Percentiles rank a stretch among this genome's conserved stretches.
Conservation (phyloP, 768 basidiomycete species). For the Harrya chromipes region DNA sequence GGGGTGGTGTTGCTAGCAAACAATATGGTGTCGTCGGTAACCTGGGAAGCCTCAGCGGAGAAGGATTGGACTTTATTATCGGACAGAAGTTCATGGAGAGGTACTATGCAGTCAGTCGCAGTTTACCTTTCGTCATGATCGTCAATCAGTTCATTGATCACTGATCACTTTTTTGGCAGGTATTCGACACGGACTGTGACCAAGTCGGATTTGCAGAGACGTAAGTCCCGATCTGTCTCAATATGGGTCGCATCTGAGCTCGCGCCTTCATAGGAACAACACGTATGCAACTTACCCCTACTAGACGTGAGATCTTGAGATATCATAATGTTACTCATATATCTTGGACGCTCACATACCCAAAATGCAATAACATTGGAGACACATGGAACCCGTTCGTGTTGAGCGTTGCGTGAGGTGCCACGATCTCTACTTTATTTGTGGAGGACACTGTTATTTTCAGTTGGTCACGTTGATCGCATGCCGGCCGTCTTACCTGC, state of each 20-base stretch:
- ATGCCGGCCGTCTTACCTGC: too few species aligned
- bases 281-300: constrained; percentile 12
- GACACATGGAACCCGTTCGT: background rate
- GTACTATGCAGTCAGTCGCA: constrained; percentile 11
- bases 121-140: background rate
- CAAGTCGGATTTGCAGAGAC: constrained; percentile 19
- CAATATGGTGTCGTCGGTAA: constrained; percentile 10
- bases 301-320: background rate
- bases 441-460: background rate
- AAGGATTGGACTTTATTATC: constrained; percentile 14
- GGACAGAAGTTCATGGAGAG: constrained; percentile 19
- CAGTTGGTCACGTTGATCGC: background rate
- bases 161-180: background rate
- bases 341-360: background rate
- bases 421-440: background rate
- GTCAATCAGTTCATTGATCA: background rate
- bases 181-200: constrained; percentile 12
- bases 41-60: background rate
- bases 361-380: background rate
- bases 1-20: constrained; percentile 4
- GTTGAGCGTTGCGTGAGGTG: background rate
- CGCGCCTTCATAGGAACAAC: constrained; percentile 13
- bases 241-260: background rate
- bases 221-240: constrained; percentile 10
- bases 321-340: background rate